Evolutionary conservation across 1,139 yeast genomes (phyloP), one percentile per base, ranked within the genome.

Genomic region (Pichia kudriavzevii): DNA sequence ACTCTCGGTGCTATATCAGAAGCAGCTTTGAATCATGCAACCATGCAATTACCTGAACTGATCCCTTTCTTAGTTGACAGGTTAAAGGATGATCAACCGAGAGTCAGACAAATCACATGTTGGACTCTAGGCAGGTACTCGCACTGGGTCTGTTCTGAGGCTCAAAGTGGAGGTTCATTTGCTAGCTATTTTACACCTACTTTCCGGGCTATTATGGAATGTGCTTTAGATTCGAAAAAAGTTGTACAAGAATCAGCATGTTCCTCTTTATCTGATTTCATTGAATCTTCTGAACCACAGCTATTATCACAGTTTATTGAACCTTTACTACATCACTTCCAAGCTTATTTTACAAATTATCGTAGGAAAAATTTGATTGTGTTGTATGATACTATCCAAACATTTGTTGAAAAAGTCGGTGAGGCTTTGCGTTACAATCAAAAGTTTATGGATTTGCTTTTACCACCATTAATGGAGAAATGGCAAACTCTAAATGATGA

Each of bases 201-300:
- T 0, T 67, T 91, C 45, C 78, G 81, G 50, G 75, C 94, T 2
- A 69, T 88, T 32, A 68, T 91, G 52, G 63, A 60, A 34, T 80
- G 93, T 57, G 77, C 84, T 22, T 63, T 85, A 47, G 97, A 91
- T 57, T 68, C 66, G 38, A 85, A 85, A 61, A 88, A 88, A 54
- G 84, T 82, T 42, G 98, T 91, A 12, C 98, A 91, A 61, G 94
- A 87, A 52, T 81, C 95, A 34, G 96, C 95, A 2, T 84, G 95
- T 50, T 75, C 88, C 28, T 84, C 95, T 8, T 69, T 91, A 34
- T 79, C 95, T 1, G 77, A 79, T 34, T 80, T 87, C 43, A 75
- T 88, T 32, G 96, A 88, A 53, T 76, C 71, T 42, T 70, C 93
- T 15, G 87, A 84, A 40, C 53, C 73, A 2, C 72, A 67, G 23